Percentiles rank a stretch among this genome's conserved stretches.
Conservation (phyloP, 768 basidiomycete species). For the Termitomyces sp. region DNA sequence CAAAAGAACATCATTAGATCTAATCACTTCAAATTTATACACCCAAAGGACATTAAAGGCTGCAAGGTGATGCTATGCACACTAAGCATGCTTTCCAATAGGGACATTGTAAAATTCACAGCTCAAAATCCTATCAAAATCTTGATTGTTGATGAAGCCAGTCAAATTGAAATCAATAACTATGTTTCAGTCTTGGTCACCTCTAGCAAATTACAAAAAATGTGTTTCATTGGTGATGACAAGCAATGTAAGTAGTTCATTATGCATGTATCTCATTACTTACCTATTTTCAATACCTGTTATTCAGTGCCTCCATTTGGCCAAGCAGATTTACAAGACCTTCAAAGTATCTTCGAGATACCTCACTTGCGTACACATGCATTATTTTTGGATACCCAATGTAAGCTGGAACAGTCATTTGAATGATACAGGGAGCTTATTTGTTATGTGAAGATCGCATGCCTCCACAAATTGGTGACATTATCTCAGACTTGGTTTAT, state of each 20-base stretch:
- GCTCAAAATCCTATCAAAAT: slow-evolving; percentile 38
- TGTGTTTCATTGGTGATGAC: slow-evolving; percentile 63
- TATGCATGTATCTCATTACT: slow-evolving; percentile 13
- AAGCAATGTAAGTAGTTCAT: slow-evolving; percentile 50
- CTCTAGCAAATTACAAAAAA: slow-evolving; percentile 40
- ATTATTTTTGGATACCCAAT: slow-evolving; percentile 70
- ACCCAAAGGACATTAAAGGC: slow-evolving; percentile 24
- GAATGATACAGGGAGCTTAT: slow-evolving; percentile 7
- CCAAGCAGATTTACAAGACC: slow-evolving; percentile 57
- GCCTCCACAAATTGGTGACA: slow-evolving; percentile 74
- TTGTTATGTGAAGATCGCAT: slow-evolving; percentile 60
- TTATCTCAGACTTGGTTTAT: slow-evolving; percentile 71
- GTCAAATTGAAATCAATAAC: slow-evolving; percentile 59
- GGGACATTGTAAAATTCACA: slow-evolving; percentile 27
- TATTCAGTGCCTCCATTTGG: slow-evolving; percentile 75
- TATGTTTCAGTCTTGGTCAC: slow-evolving; percentile 40
- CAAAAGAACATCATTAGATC: slow-evolving; percentile 50
- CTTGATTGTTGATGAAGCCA: slow-evolving; percentile 65
- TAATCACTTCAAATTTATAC: slow-evolving; percentile 26
- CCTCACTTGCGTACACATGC: slow-evolving; percentile 47
- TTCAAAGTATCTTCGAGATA: slow-evolving; percentile 81
- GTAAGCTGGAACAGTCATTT: slow-evolving; percentile 37
- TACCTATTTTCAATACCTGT: neutral
- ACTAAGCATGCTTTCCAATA: slow-evolving; percentile 66
- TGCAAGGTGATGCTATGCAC: slow-evolving; percentile 72